phyloP scores from a whole-genome alignment of 192 early-diverging fungal species.

The Gaertneriomyces semiglobifer region DNA sequence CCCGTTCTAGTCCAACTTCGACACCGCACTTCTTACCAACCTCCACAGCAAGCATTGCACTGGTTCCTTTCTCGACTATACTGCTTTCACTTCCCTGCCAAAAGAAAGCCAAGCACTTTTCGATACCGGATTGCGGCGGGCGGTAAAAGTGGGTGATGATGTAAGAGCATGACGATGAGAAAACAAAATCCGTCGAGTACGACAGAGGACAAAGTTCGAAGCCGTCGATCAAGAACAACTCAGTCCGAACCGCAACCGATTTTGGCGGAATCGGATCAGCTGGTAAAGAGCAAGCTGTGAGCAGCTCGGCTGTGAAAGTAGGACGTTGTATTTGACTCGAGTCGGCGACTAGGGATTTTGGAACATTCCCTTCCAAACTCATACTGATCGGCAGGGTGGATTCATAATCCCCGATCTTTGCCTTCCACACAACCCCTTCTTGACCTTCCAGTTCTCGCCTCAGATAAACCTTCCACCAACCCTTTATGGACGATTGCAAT shows the following conservation, averaged over 20 bases:
- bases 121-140: conserved; percentile 20
- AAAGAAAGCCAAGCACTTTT: conserved; percentile 38
- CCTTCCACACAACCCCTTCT: conserved; percentile 28
- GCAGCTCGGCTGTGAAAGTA: no score
- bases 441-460: conserved; percentile 8
- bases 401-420: conserved; percentile 38
- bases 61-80: conserved; percentile 40
- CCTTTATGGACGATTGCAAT: background rate
- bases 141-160: conserved; percentile 26
- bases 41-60: conserved; percentile 38
- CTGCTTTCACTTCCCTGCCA: conserved; percentile 39
- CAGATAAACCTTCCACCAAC: conserved; percentile 13
- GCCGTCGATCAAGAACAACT: no score
- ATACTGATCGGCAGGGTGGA: conserved; percentile 39
- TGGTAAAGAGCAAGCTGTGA: no score
- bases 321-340: no score
- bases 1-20: conserved; percentile 32
- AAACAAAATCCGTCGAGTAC: no score
- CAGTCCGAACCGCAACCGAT: no score
- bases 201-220: no score
- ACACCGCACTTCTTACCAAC: conserved; percentile 23
- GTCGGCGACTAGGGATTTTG: no score
- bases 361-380: conserved; percentile 15
- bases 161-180: no score
- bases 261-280: no score